Conservation (phyloP, 495 filamentous ascomycete species). For the Thermothielavioides terrestris region DNA sequence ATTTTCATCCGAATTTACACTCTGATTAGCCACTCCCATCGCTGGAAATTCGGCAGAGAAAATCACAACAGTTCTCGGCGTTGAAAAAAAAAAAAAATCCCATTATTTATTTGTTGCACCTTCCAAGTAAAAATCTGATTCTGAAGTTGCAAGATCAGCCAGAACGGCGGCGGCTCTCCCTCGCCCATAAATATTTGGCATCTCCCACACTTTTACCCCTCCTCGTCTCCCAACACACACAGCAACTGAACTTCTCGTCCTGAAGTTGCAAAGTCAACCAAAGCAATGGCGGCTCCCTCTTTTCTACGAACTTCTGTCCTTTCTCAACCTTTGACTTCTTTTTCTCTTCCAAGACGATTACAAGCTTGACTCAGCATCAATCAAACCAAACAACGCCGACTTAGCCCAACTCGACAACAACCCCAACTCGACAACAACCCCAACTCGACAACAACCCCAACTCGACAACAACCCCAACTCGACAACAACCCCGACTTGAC, state of each 20-base stretch:
- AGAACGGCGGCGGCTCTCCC: not conserved
- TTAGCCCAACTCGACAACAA: not conserved
- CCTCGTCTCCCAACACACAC: not conserved
- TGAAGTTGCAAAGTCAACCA: too few relatives aligned
- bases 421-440: not conserved
- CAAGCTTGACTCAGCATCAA: not conserved
- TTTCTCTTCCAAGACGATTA: not conserved
- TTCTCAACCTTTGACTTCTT: not conserved
- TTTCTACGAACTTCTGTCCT: not conserved
- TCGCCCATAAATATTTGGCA: not conserved
- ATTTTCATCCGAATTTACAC: not conserved
- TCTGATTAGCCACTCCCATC: not conserved
- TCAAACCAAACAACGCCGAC: not conserved
- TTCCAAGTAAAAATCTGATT: too few relatives aligned
- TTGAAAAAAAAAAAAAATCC: not conserved
- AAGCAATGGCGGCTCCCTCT: not conserved
- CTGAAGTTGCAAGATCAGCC: not conserved
- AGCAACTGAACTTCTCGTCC: not conserved
- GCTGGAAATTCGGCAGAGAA: not conserved
- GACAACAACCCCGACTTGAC: not conserved
- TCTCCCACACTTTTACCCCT: not conserved
- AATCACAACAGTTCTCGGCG: not conserved
- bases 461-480: not conserved
- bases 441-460: not conserved
- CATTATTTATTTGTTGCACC: not conserved